Base-by-base conservation (phyloP, 2,329 filamentous ascomycete species). In the Penicillium psychrosexuale region DNA sequence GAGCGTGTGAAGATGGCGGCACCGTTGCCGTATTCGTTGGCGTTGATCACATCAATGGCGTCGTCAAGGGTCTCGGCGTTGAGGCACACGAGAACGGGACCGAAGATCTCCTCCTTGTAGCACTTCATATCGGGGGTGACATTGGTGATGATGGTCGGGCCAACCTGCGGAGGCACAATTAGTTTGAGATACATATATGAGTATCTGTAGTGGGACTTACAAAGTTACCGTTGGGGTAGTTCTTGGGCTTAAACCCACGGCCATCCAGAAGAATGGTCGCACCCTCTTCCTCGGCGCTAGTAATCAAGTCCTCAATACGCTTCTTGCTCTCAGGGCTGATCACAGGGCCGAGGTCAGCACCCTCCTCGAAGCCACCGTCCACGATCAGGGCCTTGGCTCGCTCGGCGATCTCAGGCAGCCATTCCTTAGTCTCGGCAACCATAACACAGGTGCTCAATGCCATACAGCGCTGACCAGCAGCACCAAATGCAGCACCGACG, bases 391-490 rank as follows among this genome's bases (percentile, higher is more conserved):
- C 73, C 76, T 84, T 86, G 27, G 84, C 83, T 34, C 82, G 78
- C 68, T 85, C 82, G 1, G 82, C 84, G 50, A 87, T 79, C 62
- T 87, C 84, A 8, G 80, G 75, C 17, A 87, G 74, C 84, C 85
- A 88, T 33, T 85, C 80, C 69, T 84, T 82, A 30, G 84, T 85
- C 70, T 85, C 83, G 37, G 84, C 85, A 40, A 87, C 80, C 71
- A 84, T 81, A 48, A 88, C 84, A 8, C 85, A 73, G 0, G 84
- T 85, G 71, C 82, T 86, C 45, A 88, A 73, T 34, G 85, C 85
- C 85, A 88, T 88, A 68, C 85, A 88, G 55, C 85, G 77, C 74
- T 88, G 85, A 8, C 85, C 85, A 38, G 85, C 85, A 57, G 85
- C 85, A 64, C 85, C 85, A 57, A 88, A 88, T 2, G 85, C 85